phyloP scores from a whole-genome alignment of 345 rosid genomes.

The Mallotus nudiflorus region DNA sequence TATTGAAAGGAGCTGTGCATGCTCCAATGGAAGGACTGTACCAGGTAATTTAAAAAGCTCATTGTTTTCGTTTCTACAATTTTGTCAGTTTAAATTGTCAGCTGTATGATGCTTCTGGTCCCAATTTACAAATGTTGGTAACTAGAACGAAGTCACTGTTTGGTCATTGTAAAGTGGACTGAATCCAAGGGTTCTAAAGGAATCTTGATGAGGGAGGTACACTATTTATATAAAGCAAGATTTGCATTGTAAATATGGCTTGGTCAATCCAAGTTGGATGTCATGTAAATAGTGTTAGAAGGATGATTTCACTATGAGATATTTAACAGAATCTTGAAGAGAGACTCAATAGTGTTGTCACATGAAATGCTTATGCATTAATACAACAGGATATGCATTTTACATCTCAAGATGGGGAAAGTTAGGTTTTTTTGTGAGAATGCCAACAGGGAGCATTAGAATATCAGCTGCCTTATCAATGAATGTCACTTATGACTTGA shows the following conservation, averaged over 20 bases:
- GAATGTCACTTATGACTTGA: background rate
- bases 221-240: background rate
- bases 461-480: background rate
- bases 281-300: background rate
- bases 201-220: background rate
- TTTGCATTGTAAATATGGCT: background rate
- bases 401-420: too few species aligned
- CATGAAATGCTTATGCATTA: too few species aligned
- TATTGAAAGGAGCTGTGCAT: slow-evolving; percentile 94
- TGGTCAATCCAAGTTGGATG: background rate
- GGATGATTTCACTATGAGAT: background rate
- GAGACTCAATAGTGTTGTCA: too few species aligned
- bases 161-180: background rate
- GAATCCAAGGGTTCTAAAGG: background rate
- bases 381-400: too few species aligned
- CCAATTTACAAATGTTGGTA: background rate
- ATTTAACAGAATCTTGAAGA: background rate
- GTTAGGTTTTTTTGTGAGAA: background rate
- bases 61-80: background rate
- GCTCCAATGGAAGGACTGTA: slow-evolving; percentile 98
- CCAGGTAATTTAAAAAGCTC: slow-evolving; percentile 49
- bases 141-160: background rate
- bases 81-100: background rate
- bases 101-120: background rate
- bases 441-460: background rate